Evolutionary conservation across 345 rosid species (phyloP).

Genomic region (Raphanus raphanistrum): DNA sequence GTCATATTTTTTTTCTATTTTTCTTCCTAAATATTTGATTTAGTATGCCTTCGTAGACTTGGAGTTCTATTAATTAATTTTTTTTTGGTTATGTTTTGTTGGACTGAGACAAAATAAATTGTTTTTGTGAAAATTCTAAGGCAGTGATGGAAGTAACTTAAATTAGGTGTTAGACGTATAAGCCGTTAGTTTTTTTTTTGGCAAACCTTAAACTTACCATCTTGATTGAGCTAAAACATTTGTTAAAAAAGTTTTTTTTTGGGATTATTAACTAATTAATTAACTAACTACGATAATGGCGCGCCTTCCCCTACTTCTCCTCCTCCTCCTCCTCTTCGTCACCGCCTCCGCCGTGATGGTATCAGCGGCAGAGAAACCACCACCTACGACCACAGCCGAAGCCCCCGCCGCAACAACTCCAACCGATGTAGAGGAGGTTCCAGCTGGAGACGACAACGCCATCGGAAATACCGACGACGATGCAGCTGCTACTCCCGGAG

Average conservation of each 20-base stretch:
- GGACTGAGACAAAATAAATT: too few species aligned
- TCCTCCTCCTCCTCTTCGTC: constrained; percentile 34
- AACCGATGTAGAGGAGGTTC: background rate
- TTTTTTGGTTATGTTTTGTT: too few species aligned
- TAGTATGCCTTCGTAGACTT: too few species aligned
- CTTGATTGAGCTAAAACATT: background rate
- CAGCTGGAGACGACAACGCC: constrained; percentile 11
- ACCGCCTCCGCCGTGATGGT: constrained; percentile 35
- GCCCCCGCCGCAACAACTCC: constrained; percentile 12
- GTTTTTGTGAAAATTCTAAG: too few species aligned
- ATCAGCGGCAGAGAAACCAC: constrained; percentile 32
- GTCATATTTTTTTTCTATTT: too few species aligned
- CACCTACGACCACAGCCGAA: constrained; percentile 2
- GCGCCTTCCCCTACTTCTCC: constrained; percentile 35
- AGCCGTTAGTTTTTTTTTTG: constrained; percentile 13
- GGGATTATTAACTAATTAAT: background rate
- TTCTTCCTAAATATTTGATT: too few species aligned
- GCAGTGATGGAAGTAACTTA: background rate
- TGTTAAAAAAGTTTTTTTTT: background rate
- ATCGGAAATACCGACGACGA: constrained; percentile 22
- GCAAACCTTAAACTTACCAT: constrained; percentile 17
- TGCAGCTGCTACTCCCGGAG: constrained; percentile 20
- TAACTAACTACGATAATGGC: constrained; percentile 38
- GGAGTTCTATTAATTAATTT: too few species aligned
- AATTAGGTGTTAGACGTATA: background rate